Conservation (phyloP, 2,329 filamentous ascomycete genomes). For the Bimuria novae-zelandiae region DNA sequence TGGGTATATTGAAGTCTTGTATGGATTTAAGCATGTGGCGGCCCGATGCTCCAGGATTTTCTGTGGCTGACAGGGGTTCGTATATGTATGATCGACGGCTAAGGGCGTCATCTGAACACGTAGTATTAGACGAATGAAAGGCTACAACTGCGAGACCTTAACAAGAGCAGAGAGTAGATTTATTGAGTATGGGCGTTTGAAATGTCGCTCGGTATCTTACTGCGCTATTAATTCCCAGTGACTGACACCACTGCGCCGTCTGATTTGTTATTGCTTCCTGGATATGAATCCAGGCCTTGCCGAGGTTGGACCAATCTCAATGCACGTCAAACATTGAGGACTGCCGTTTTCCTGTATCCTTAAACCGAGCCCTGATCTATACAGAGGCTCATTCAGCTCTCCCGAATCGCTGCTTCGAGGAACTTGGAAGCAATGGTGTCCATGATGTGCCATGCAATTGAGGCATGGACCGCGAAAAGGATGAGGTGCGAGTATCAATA, state of each 20-base stretch:
- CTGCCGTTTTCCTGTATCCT: too few species aligned
- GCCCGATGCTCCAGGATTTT: conserved; percentile 37
- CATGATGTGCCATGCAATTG: too few species aligned
- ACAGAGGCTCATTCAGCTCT: too few species aligned
- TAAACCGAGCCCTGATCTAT: too few species aligned
- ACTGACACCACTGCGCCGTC: too few species aligned
- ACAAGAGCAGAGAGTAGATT: not conserved
- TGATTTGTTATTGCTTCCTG: not conserved
- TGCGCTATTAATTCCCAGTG: too few species aligned
- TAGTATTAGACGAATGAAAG: conserved; percentile 5
- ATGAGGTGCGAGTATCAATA: too few species aligned
- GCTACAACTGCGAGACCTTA: not conserved
- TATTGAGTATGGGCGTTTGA: not conserved
- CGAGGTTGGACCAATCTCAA: not conserved
- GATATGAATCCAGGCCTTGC: not conserved
- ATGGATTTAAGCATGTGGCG: conserved; percentile 32
- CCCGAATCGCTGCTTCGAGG: too few species aligned
- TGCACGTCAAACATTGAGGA: too few species aligned
- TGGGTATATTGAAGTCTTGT: conserved; percentile 34
- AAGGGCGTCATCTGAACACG: conserved; percentile 18
- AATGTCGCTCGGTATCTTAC: not conserved
- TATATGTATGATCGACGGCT: conserved; percentile 28
- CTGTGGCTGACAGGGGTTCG: conserved; percentile 27
- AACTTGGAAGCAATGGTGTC: too few species aligned
- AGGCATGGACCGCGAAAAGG: too few species aligned